Evolutionary conservation across 2,329 filamentous ascomycete genomes (phyloP).

Genomic region (Zarea fungicola): DNA sequence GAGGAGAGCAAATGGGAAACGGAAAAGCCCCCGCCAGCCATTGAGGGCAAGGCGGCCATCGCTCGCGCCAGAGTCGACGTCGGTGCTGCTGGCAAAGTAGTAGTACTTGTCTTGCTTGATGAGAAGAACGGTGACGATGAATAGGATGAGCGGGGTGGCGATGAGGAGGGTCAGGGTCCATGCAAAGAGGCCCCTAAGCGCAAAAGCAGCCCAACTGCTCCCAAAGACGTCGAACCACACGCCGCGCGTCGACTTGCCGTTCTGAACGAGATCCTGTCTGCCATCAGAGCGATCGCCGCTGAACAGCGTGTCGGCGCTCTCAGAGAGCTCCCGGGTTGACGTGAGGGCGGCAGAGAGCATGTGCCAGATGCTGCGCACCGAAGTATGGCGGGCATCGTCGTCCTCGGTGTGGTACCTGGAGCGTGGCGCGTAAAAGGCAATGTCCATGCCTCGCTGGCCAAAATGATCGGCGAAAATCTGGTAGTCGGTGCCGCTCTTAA

Average conservation of each 20-base stretch:
- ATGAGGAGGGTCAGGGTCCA: constrained; percentile 80
- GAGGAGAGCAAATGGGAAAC: constrained; percentile 71
- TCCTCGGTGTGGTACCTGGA: constrained; percentile 86
- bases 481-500: constrained; percentile 87
- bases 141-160: constrained; percentile 67
- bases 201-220: constrained; percentile 69
- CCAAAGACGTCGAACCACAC: constrained; percentile 97
- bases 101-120: constrained; percentile 78
- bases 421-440: constrained; percentile 85
- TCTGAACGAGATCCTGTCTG: constrained; percentile 56
- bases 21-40: constrained; percentile 77
- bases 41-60: constrained; percentile 59
- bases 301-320: constrained; percentile 62
- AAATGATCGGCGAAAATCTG: constrained; percentile 71
- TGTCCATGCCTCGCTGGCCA: constrained; percentile 81
- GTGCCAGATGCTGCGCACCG: constrained; percentile 72
- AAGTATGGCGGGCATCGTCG: constrained; percentile 78
- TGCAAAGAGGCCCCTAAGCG: constrained; percentile 78
- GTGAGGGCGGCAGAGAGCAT: constrained; percentile 84
- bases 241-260: constrained; percentile 60
- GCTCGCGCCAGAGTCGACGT: constrained; percentile 52
- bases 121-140: constrained; percentile 64
- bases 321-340: constrained; percentile 66
- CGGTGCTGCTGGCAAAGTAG: constrained; percentile 63
- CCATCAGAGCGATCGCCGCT: constrained; percentile 51